Evolutionary conservation across 2,329 filamentous ascomycete species (phyloP), one percentile per base, ranked within the genome.

Genomic region (Curvularia spicifera): DNA sequence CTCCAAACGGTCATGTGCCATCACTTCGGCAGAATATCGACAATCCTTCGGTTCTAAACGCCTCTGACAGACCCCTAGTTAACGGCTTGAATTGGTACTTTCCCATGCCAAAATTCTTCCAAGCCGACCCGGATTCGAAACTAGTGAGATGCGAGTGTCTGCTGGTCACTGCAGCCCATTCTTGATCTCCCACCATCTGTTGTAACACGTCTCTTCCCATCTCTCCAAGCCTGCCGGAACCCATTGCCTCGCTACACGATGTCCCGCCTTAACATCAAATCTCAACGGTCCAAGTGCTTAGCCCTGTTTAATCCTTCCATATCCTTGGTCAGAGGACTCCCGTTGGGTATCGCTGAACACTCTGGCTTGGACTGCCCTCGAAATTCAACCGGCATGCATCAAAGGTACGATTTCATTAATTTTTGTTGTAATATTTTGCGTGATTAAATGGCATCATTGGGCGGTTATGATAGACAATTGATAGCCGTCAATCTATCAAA

Each of bases 331-430:
- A 37, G 5, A 37, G 5, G 33, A 7, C 15, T 37, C 13, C 35
- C 15, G 2, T 37, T 5, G 13, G 33, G n/a, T 18, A 15, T 8
- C 35, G 6, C 35, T 5, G 35, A 7, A 37, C 15, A 18, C 7
- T 18, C 15, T 43, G 8, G 9, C 10, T n/a, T 9, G n/a, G 37
- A 28, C 28, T 9, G 2, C 35, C 29, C 12, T 5, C 18, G 9
- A 47, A 18, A 35, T n/a, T 5, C 20, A 29, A 24, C 35, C 24
- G 6, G 29, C n/a, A 3, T 2, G 7, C 1, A 3, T 2, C 1
- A 48, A 57, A 52, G 50, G 50, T 54, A 54, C 35, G 28, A 39
- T 15, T 55, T 44, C 29, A 20, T 15, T 24, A n/a, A 1, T 55
- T 50, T 10, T 42, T 29, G 6, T 45, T 35, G 15, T 31, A 6